A percentile compares a stretch with the other conserved stretches of the same genome.
phyloP scores from a whole-genome alignment of 2,329 filamentous ascomycete genomes.

The Botrytis pseudocinerea region DNA sequence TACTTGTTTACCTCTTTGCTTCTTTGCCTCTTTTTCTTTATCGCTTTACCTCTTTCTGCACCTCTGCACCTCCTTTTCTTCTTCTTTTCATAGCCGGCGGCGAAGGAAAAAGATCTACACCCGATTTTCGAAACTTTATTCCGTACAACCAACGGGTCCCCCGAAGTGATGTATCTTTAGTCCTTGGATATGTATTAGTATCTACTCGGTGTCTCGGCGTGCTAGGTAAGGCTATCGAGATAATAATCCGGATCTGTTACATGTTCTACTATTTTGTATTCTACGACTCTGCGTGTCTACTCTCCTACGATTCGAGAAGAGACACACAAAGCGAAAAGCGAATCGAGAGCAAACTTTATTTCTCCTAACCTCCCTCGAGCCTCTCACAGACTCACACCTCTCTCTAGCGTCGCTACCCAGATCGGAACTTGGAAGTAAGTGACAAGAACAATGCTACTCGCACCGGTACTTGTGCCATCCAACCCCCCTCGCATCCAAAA shows the following conservation, averaged over 20 bases:
- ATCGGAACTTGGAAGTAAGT: neutral
- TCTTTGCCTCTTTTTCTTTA: neutral
- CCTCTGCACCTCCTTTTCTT: neutral
- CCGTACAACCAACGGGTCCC: neutral
- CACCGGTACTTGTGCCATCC: too few relatives aligned
- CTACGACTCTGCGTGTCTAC: too few relatives aligned
- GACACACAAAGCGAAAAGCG: neutral
- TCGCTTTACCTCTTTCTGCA: neutral
- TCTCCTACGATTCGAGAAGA: neutral
- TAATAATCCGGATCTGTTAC: too few relatives aligned
- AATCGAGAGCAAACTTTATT: neutral
- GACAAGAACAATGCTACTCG: neutral
- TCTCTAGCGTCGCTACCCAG: too few relatives aligned
- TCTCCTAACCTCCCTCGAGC: neutral
- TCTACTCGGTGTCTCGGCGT: too few relatives aligned
- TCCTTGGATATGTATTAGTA: too few relatives aligned
- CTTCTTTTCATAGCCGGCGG: neutral
- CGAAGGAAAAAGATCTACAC: neutral
- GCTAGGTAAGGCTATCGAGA: too few relatives aligned
- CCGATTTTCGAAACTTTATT: neutral
- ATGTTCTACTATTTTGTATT: neutral
- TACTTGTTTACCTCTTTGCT: neutral
- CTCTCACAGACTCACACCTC: neutral
- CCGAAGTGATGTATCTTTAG: too few relatives aligned
- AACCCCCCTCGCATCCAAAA: neutral